Evolutionary conservation across 164 flowering plant genomes (phyloP).

Genomic region (Nymphaea thermarum): DNA sequence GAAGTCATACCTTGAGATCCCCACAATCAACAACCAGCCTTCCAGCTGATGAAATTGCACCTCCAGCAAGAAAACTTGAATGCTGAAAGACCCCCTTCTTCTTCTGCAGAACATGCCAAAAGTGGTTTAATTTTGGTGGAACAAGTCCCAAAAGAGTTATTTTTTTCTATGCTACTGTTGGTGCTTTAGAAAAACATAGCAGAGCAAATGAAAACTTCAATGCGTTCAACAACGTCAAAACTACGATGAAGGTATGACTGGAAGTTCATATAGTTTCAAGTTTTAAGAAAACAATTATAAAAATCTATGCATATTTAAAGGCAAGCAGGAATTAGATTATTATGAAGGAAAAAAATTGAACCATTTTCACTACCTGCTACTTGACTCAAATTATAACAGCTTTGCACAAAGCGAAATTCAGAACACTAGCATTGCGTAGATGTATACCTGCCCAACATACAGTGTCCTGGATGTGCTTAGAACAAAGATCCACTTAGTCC

Average conservation of each 20-base stretch:
- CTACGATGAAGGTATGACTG: too few relatives aligned
- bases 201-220: background rate
- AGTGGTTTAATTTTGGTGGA: too few relatives aligned
- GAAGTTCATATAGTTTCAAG: too few relatives aligned
- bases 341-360: too few relatives aligned
- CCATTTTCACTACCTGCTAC: too few relatives aligned
- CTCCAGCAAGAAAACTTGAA: conserved; percentile 77
- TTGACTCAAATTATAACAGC: too few relatives aligned
- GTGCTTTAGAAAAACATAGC: background rate
- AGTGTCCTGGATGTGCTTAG: conserved; percentile 48
- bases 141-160: too few relatives aligned
- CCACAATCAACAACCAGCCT: conserved; percentile 59
- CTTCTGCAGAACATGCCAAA: conserved; percentile 19
- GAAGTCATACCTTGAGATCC: conserved; percentile 35
- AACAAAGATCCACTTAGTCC: conserved; percentile 72
- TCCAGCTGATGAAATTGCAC: conserved; percentile 62
- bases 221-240: too few relatives aligned
- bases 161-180: too few relatives aligned
- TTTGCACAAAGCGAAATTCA: too few relatives aligned
- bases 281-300: background rate
- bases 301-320: too few relatives aligned
- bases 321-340: too few relatives aligned
- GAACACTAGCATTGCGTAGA: background rate
- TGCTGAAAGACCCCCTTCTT: conserved; percentile 72
- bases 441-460: conserved; percentile 36